Evolutionary conservation across 371 early-diverging fungal genomes (phyloP).

Genomic region (Rhizopus arrhizus): DNA sequence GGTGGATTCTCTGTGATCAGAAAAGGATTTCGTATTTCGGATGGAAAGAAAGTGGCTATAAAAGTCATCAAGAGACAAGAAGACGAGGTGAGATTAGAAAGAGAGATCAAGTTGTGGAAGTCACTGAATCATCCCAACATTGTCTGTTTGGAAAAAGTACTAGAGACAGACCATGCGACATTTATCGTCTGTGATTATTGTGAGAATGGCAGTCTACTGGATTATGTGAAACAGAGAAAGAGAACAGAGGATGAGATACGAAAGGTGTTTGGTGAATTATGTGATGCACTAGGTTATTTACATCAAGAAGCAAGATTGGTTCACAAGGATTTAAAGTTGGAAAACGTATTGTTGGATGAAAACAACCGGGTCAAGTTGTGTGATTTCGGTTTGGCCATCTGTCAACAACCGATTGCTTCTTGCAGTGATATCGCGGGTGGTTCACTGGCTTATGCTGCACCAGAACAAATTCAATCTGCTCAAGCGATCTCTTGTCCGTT

Average conservation of each 20-base stretch:
- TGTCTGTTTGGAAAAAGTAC: slow-evolving; percentile 61
- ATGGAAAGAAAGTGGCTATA: slow-evolving; percentile 48
- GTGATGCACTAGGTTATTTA: slow-evolving; percentile 72
- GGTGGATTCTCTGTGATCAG: slow-evolving; percentile 69
- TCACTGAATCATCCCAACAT: slow-evolving; percentile 67
- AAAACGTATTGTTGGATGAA: slow-evolving; percentile 74
- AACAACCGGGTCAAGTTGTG: slow-evolving; percentile 66
- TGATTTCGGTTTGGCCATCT: slow-evolving; percentile 85
- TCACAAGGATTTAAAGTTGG: slow-evolving; percentile 90
- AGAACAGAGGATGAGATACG: slow-evolving; percentile 47
- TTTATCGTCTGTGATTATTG: slow-evolving; percentile 73
- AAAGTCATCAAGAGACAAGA: slow-evolving; percentile 47
- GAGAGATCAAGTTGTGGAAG: slow-evolving; percentile 70
- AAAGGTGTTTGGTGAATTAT: slow-evolving; percentile 67
- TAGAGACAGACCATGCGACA: slow-evolving; percentile 64
- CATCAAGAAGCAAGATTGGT: slow-evolving; percentile 72
- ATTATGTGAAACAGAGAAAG: slow-evolving; percentile 42
- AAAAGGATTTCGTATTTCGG: slow-evolving; percentile 50
- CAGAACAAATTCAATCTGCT: slow-evolving; percentile 64
- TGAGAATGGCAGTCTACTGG: slow-evolving; percentile 53
- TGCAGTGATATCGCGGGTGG: slow-evolving; percentile 8
- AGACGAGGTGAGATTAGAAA: slow-evolving; percentile 34
- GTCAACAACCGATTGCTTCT: slow-evolving; percentile 33
- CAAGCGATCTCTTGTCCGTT: slow-evolving; percentile 46
- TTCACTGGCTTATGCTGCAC: slow-evolving; percentile 63